A percentile compares a stretch with the other conserved stretches of the same genome.
phyloP scores from a whole-genome alignment of 2,329 filamentous ascomycete species.

The Diaporthe citriasiana region DNA sequence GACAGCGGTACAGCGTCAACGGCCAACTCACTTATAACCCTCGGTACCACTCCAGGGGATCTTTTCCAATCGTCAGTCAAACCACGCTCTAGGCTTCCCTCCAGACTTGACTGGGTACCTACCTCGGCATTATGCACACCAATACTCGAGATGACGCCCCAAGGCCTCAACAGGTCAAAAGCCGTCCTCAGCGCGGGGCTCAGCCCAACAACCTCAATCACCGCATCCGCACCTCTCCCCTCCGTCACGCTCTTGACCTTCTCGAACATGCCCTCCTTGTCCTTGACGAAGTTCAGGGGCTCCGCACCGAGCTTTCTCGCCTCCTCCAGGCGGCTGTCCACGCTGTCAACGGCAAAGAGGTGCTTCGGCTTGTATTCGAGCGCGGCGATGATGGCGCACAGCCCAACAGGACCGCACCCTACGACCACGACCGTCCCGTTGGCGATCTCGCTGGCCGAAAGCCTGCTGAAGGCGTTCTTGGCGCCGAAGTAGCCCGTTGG shows the following conservation, averaged over 20 bases:
- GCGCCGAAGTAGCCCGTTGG: constrained; percentile 89
- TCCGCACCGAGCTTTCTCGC: constrained; percentile 84
- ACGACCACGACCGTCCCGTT: constrained; percentile 83
- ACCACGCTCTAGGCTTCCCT: not conserved
- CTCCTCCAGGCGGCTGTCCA: constrained; percentile 80
- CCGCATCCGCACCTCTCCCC: constrained; percentile 86
- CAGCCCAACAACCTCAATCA: constrained; percentile 83
- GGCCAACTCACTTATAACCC: constrained; percentile 65
- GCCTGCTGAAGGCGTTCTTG: constrained; percentile 77
- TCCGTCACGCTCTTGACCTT: constrained; percentile 82
- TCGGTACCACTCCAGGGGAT: constrained; percentile 77
- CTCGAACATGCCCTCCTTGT: constrained; percentile 74
- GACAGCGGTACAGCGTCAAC: not conserved
- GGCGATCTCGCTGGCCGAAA: constrained; percentile 64
- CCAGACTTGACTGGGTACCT: constrained; percentile 45
- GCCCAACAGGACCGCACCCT: constrained; percentile 87
- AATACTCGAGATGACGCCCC: constrained; percentile 80
- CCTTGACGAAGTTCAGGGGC: constrained; percentile 82
- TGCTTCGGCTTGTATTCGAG: constrained; percentile 82
- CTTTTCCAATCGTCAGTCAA: constrained; percentile 53
- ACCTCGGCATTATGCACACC: constrained; percentile 83
- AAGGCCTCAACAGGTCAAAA: constrained; percentile 79
- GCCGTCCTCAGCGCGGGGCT: constrained; percentile 78
- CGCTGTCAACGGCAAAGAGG: constrained; percentile 83
- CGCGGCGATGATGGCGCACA: constrained; percentile 85